phyloP scores from a whole-genome alignment of 768 basidiomycete genomes.

The Ramaria sp. region DNA sequence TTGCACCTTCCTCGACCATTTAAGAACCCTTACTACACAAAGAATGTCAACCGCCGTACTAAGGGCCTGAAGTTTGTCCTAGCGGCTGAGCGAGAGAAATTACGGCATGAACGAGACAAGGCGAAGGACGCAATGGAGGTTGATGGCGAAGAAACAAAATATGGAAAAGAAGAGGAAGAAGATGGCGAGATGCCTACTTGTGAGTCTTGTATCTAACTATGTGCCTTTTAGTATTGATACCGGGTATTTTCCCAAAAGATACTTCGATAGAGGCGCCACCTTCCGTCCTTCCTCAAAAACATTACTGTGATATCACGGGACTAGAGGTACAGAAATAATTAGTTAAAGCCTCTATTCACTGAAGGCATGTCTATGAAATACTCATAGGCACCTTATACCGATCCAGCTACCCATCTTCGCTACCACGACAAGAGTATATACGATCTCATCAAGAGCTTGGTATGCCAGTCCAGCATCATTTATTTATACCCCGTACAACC shows the following conservation, averaged over 20 bases:
- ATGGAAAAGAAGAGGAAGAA: slow-evolving; percentile 29
- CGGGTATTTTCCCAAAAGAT: slow-evolving; percentile 30
- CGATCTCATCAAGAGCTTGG: slow-evolving; percentile 67
- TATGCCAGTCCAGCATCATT: slow-evolving; percentile 16
- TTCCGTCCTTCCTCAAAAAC: slow-evolving; percentile 62
- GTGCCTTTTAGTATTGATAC: not conserved
- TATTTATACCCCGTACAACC: not conserved
- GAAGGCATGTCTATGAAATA: not conserved
- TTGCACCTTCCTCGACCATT: slow-evolving; percentile 62
- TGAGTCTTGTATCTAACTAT: slow-evolving; percentile 23
- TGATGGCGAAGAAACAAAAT: slow-evolving; percentile 27
- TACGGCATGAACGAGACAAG: slow-evolving; percentile 55
- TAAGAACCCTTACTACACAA: slow-evolving; percentile 62
- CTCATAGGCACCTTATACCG: slow-evolving; percentile 67
- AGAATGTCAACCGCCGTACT: slow-evolving; percentile 60
- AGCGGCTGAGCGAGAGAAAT: slow-evolving; percentile 68
- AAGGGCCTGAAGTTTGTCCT: slow-evolving; percentile 76
- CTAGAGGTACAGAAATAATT: slow-evolving; percentile 42
- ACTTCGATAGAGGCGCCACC: slow-evolving; percentile 79
- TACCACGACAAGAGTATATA: slow-evolving; percentile 86
- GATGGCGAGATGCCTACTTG: slow-evolving; percentile 56
- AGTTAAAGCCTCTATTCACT: not conserved
- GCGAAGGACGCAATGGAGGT: slow-evolving; percentile 49
- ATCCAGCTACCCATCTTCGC: slow-evolving; percentile 68
- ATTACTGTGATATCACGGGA: slow-evolving; percentile 82